Percentiles rank a stretch among this genome's conserved stretches.
phyloP scores from a whole-genome alignment of 768 basidiomycete species.

The Lentinula boryana region DNA sequence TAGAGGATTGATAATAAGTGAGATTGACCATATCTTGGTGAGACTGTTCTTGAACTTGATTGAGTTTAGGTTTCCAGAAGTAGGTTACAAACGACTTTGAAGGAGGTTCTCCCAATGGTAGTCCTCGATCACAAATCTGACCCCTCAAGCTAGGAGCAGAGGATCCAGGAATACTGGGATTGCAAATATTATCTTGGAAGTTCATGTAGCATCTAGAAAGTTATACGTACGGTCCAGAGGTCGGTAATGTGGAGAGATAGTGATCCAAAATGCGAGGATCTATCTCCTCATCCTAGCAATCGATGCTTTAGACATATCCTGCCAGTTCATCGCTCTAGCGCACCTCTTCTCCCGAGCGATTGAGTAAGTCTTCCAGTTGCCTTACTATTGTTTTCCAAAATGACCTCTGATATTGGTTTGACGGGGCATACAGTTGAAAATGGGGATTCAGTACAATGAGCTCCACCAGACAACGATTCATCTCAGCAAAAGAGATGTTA shows the following conservation, averaged over 20 bases:
- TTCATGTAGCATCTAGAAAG: not conserved
- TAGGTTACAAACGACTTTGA: constrained; percentile 60
- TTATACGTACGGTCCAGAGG: constrained; percentile 25
- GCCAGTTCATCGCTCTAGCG: constrained; percentile 11
- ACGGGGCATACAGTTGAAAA: constrained; percentile 55
- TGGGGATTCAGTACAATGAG: constrained; percentile 46
- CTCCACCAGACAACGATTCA: constrained; percentile 51
- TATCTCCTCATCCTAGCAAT: constrained; percentile 49
- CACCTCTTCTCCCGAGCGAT: constrained; percentile 36
- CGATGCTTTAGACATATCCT: not conserved
- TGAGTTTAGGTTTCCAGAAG: constrained; percentile 39
- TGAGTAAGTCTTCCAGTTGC: constrained; percentile 41
- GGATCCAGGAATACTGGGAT: constrained; percentile 15
- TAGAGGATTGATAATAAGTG: constrained; percentile 34
- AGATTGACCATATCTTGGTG: constrained; percentile 13
- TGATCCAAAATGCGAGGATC: constrained; percentile 60
- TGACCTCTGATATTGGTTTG: constrained; percentile 48
- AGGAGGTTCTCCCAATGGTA: constrained; percentile 30
- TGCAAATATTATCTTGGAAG: not conserved
- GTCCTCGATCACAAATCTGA: constrained; percentile 21
- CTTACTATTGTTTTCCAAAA: constrained; percentile 75
- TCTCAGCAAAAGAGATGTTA: constrained; percentile 24
- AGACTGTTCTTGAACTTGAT: not conserved
- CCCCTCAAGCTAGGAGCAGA: constrained; percentile 14
- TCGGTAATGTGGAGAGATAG: constrained; percentile 43